Percentiles rank a stretch among this genome's conserved stretches.
phyloP scores from a whole-genome alignment of 257 asterid species.

The Solanum stenotomum region DNA sequence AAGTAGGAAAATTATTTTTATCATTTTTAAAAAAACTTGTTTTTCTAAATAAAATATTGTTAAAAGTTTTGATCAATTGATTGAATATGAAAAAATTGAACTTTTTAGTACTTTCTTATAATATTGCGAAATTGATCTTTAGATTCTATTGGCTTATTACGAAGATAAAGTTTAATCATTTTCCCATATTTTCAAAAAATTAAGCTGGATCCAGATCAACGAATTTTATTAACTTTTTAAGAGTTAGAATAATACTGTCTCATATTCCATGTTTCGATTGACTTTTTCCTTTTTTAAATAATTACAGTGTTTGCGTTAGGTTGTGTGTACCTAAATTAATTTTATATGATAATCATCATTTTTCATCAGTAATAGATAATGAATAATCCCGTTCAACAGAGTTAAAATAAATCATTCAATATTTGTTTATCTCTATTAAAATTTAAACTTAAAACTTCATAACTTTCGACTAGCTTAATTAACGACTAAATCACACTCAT shows the following conservation, averaged over 20 bases:
- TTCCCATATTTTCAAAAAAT: neutral
- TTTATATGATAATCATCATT: neutral
- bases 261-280: neutral
- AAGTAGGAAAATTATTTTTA: too few relatives aligned
- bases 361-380: neutral
- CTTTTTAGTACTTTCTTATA: too few relatives aligned
- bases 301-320: rapidly evolving
- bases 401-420: neutral
- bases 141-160: neutral
- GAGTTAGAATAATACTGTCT: neutral
- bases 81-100: neutral
- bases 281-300: neutral
- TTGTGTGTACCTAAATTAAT: neutral
- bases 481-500: neutral
- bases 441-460: neutral
- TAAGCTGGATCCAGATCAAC: neutral
- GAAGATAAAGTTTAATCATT: neutral
- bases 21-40: too few relatives aligned
- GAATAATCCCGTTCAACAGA: rapidly evolving
- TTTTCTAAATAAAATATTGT: too few relatives aligned
- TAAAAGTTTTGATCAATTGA: neutral
- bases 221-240: neutral
- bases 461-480: neutral
- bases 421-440: neutral
- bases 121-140: too few relatives aligned